Evolutionary conservation across 2,329 filamentous ascomycete genomes (phyloP), one percentile per base, ranked within the genome.

Genomic region (Ophiocordyceps camponoti-rufipedis): DNA sequence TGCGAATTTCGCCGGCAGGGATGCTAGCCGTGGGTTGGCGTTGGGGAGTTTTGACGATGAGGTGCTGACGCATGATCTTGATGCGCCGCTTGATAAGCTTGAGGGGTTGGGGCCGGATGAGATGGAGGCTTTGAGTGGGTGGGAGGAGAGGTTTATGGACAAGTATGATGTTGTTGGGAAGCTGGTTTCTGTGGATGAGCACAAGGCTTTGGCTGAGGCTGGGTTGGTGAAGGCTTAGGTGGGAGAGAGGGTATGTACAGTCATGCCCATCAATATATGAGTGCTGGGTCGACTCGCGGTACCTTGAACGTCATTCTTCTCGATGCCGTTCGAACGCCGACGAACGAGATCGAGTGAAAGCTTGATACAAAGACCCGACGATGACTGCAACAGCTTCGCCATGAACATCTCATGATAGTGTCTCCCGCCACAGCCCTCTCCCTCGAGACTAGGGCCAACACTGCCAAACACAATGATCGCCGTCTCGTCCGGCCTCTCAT

Each of bases 121-220:
- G 69, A 66, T 83, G 64, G 88, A 94, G 61, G 84, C 87, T 44
- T 66, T 95, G 62, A 71, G 74, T 55, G 86, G 85, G 2, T 98
- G 91, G 91, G 88, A 95, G 68, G 86, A 93, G 67, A 74, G 87
- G 52, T 98, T 98, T 62, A 66, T 73, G 49, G 84, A 89, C 63
- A 96, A 98, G 72, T 98, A 98, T 63, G 68, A 94, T 23, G 78
- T 96, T n/a, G 86, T 98, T 13, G 91, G 91, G 18, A 82, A 78
- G 64, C 64, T 98, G 56, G 83, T 95, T 23, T 63, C 72, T 2
- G 66, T 62, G 23, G 63, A 55, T 3, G 66, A 73, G 19, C 64
- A 52, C 47, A 50, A 53, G 33, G 44, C 51, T 19, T 39, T 39
- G 35, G n/a, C n/a, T 7, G 18, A 39, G 35, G 35, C 16, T 9